Conservation (phyloP, 257 asterid genomes). For the Agastache rugosa region DNA sequence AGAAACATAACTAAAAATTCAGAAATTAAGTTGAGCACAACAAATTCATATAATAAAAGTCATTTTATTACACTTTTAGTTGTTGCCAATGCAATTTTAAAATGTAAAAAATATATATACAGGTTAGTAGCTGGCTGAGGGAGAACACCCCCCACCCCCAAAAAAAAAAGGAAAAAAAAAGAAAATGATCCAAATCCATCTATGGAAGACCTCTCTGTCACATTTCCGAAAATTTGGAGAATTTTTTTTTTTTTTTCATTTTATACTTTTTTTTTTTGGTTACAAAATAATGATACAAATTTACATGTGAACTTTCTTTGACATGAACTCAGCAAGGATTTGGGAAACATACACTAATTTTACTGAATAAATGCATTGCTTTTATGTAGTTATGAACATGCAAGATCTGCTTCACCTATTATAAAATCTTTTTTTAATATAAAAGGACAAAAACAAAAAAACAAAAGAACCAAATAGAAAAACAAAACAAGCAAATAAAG, state of each 20-base stretch:
- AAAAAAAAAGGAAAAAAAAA: too few relatives aligned
- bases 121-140: not conserved
- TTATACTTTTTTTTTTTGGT: not conserved
- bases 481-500: not conserved
- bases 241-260: not conserved
- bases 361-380: conserved; percentile 17
- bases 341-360: conserved; percentile 3
- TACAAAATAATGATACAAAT: too few relatives aligned
- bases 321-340: not conserved
- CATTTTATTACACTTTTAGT: not conserved
- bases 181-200: not conserved
- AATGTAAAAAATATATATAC: not conserved
- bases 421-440: conserved; percentile 10
- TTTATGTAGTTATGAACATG: not conserved
- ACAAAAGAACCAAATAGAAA: not conserved
- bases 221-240: too few relatives aligned
- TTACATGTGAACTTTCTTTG: too few relatives aligned
- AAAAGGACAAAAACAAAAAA: not conserved
- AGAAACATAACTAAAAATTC: not conserved
- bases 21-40: not conserved
- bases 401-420: conserved; percentile 15
- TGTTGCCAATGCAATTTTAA: not conserved
- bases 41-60: not conserved
- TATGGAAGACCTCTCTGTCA: not conserved
- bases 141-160: too few relatives aligned